These are phyloP conservation scores for Aspergillus olivimuriae DNA, from an alignment of 495 filamentous ascomycete species.

Conservation along the genomic window DNA sequence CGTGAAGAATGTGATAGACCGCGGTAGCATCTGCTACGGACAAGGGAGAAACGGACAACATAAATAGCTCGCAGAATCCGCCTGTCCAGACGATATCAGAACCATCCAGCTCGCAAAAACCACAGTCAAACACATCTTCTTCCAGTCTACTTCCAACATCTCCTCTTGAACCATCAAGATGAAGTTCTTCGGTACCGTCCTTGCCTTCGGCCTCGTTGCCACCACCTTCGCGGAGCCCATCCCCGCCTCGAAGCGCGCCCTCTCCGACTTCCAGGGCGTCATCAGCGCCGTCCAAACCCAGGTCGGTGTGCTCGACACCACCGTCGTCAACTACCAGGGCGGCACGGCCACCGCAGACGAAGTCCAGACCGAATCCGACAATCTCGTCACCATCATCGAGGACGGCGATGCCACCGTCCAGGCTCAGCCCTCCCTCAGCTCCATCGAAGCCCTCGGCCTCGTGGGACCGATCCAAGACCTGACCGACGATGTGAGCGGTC, in stretches of 20 bases:
- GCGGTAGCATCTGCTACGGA: not conserved
- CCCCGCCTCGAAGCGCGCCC: not conserved
- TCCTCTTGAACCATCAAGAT: not conserved
- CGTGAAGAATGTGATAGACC: not conserved
- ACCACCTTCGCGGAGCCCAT: constrained; percentile 1
- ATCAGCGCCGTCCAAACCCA: not conserved
- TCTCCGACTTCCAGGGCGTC: not conserved
- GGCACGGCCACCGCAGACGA: not conserved
- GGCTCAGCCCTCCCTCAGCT: not conserved
- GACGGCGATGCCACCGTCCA: not conserved
- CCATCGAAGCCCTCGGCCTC: not conserved
- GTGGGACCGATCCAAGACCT: not conserved
- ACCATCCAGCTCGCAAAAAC: not conserved
- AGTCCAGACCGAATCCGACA: not conserved
- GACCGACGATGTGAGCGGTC: not conserved
- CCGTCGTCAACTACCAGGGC: not conserved
- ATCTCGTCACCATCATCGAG: not conserved
- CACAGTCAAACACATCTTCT: too few relatives aligned
- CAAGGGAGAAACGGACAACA: not conserved
- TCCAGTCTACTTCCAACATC: too few relatives aligned
- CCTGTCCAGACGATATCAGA: not conserved
- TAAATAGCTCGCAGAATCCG: not conserved
- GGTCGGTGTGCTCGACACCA: not conserved
- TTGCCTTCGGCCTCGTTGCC: not conserved
- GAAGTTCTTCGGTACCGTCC: not conserved